A percentile compares a stretch with the other conserved stretches of the same genome.
Evolutionary conservation across 176 grass and related monocot species (phyloP).

Genomic region (Aegilops bicornis): DNA sequence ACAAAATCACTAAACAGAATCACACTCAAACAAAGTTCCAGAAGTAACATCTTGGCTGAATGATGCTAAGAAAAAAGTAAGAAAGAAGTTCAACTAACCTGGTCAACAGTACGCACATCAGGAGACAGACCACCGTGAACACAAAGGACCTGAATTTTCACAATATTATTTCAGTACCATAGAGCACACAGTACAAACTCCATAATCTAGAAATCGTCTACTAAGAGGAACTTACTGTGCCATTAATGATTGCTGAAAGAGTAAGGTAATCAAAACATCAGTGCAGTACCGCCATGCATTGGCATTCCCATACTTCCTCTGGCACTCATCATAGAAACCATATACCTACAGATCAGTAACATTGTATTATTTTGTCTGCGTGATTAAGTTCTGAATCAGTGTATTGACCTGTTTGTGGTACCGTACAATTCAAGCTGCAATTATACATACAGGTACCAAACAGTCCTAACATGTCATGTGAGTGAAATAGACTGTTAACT

Average conservation of each 20-base stretch:
- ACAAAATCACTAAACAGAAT: too few relatives aligned
- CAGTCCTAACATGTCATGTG: neutral
- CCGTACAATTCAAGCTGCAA: neutral
- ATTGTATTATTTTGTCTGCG: neutral
- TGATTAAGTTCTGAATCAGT: neutral
- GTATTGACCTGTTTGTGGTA: neutral
- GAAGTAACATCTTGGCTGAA: neutral
- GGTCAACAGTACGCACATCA: slow-evolving; percentile 91
- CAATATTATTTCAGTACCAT: slow-evolving; percentile 28
- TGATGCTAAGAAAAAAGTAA: neutral
- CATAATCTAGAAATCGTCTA: neutral
- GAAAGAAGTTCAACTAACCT: slow-evolving; percentile 51
- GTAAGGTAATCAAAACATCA: slow-evolving; percentile 99
- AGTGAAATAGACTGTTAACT: neutral
- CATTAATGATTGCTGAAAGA: slow-evolving; percentile 97
- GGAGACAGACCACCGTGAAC: slow-evolving; percentile 98
- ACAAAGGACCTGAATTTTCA: slow-evolving; percentile 82
- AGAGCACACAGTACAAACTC: slow-evolving; percentile 15
- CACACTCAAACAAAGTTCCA: neutral
- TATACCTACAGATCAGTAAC: slow-evolving; percentile 61
- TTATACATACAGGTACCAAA: neutral
- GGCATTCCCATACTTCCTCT: slow-evolving; percentile 98
- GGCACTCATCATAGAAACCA: slow-evolving; percentile 99
- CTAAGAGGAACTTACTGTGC: slow-evolving; percentile 59
- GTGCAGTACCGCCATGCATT: slow-evolving; percentile 99